Conservation (phyloP, 768 basidiomycete species). For the Auriscalpium vulgare region DNA sequence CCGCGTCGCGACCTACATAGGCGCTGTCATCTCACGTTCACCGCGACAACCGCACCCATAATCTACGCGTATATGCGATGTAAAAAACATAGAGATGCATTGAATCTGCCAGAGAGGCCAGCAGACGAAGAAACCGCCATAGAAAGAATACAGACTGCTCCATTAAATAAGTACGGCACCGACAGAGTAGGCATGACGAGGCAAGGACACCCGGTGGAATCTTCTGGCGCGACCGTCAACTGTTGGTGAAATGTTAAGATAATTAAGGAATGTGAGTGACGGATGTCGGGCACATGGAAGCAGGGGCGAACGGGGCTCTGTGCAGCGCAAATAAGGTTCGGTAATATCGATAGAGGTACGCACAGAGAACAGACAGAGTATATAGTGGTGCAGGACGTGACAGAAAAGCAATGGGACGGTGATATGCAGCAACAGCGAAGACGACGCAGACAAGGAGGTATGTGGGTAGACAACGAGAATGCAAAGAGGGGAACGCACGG, state of each 20-base stretch:
- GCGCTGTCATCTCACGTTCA: no score
- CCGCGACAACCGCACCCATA: no score
- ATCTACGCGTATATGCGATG: no score
- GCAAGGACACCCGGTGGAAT: no score
- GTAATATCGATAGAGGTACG: not conserved
- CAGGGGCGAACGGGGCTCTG: not conserved
- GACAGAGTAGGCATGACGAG: no score
- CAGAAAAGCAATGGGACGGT: conserved; percentile 11
- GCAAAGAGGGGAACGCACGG: conserved; percentile 2
- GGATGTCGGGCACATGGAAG: not conserved
- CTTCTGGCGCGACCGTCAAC: no score
- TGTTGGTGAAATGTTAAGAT: not conserved
- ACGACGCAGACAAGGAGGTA: conserved; percentile 8
- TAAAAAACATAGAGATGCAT: no score
- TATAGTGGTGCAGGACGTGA: conserved; percentile 6
- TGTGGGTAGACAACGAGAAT: conserved; percentile 5
- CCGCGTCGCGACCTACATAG: no score
- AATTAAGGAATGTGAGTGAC: not conserved
- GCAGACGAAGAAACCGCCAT: not conserved
- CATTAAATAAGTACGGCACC: not conserved
- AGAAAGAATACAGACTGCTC: not conserved
- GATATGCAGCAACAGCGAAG: conserved; percentile 16
- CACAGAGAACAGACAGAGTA: not conserved
- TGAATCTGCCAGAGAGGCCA: not conserved
- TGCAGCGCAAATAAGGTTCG: not conserved